phyloP scores from a whole-genome alignment of 768 basidiomycete genomes.

The Rhizopogon vinicolor region DNA sequence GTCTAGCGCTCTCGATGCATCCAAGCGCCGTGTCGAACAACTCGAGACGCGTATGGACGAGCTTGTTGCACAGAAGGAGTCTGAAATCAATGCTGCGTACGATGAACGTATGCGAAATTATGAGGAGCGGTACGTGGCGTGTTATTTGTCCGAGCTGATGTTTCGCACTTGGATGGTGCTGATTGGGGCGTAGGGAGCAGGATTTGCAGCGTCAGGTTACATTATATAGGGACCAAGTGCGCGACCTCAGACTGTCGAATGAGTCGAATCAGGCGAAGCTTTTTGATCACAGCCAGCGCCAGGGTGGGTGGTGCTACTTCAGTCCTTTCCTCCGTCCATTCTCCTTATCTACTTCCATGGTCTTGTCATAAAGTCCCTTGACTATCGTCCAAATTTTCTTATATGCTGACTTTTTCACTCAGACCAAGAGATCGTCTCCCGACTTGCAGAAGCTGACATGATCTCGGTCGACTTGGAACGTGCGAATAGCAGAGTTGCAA shows the following conservation, averaged over 20 bases:
- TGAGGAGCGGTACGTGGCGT: slow-evolving; percentile 73
- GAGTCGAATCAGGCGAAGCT: slow-evolving; percentile 92
- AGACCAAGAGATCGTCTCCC: slow-evolving; percentile 92
- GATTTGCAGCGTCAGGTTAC: slow-evolving; percentile 89
- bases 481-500: slow-evolving; percentile 90
- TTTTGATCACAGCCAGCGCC: slow-evolving; percentile 84
- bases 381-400: neutral
- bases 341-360: neutral
- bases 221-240: slow-evolving; percentile 83
- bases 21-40: slow-evolving; percentile 74
- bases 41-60: slow-evolving; percentile 97
- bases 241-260: slow-evolving; percentile 85
- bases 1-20: slow-evolving; percentile 53
- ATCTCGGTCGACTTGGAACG: slow-evolving; percentile 90
- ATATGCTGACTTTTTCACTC: neutral
- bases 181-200: slow-evolving; percentile 62
- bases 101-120: slow-evolving; percentile 96
- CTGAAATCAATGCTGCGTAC: slow-evolving; percentile 93
- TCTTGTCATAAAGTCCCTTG: neutral
- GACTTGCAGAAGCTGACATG: slow-evolving; percentile 92
- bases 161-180: neutral
- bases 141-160: neutral
- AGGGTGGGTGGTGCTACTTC: slow-evolving; percentile 50
- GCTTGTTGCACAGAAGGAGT: slow-evolving; percentile 88
- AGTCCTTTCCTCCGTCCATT: neutral